These are phyloP conservation scores for Pseudohalonectria lignicola DNA, from an alignment of 2,329 filamentous ascomycete genomes.

Conservation along the genomic window DNA sequence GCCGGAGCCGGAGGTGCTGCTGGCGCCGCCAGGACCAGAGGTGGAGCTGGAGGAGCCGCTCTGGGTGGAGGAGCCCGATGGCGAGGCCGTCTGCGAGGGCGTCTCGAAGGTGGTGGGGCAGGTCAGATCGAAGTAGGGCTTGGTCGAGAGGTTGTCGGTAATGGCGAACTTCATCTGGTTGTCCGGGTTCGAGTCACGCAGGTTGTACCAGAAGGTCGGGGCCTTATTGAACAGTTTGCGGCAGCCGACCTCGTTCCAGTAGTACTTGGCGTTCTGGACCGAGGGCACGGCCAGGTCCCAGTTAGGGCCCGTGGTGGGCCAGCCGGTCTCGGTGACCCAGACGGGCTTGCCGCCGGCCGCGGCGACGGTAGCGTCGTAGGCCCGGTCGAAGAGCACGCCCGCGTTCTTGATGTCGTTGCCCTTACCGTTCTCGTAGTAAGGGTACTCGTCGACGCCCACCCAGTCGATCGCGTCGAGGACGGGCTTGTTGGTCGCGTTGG, in stretches of 20 bases:
- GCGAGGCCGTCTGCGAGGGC: conserved; percentile 11
- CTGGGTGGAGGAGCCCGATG: neutral
- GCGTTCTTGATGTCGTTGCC: conserved; percentile 45
- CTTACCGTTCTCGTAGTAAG: conserved; percentile 51
- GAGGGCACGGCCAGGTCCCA: conserved; percentile 44
- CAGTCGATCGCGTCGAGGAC: conserved; percentile 55
- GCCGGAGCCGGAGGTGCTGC: neutral
- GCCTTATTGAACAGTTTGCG: conserved; percentile 41
- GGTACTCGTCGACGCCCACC: conserved; percentile 54
- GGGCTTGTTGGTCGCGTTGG: conserved; percentile 44
- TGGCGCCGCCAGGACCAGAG: neutral
- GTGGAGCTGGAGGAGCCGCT: neutral
- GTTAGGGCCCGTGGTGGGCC: conserved; percentile 44
- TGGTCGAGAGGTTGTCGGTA: conserved; percentile 39
- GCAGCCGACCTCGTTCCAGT: conserved; percentile 54
- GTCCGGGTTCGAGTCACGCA: conserved; percentile 49
- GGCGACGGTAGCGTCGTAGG: conserved; percentile 29
- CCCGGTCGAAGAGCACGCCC: conserved; percentile 40
- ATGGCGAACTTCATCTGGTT: conserved; percentile 48
- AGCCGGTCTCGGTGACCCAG: conserved; percentile 25
- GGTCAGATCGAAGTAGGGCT: conserved; percentile 39
- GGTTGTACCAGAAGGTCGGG: conserved; percentile 51
- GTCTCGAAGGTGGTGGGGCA: conserved; percentile 34
- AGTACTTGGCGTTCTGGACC: conserved; percentile 48
- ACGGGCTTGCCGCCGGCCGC: conserved; percentile 22